Base-by-base conservation (phyloP, 805 yeast species). In the Myxozyma vanderwaltii region DNA sequence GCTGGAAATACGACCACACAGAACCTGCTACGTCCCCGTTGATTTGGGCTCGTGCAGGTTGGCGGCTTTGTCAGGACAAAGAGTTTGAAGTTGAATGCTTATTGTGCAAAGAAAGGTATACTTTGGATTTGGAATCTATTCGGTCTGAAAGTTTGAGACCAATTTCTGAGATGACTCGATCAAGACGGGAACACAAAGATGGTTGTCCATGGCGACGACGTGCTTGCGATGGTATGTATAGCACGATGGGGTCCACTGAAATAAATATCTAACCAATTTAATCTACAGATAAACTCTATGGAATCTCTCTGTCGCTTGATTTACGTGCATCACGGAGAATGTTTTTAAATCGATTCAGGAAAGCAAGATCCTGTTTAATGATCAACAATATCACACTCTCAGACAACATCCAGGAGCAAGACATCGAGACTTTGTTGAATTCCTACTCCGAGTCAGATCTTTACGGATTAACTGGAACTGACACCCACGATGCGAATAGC, bases 1-100 rank as follows among this genome's bases (percentile, higher is more conserved):
- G 10, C 21, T 58, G 62, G 62, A 21, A 19, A 13, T 54, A 52
- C 40, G 57, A 58, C 29, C 54, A 57, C 7, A 10, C 55, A 3
- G 55, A 51, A 19, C 39, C 50, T 23, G 38, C 59, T 2, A 44
- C 63, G 10, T 45, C 57, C 5, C 59, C 64, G 4, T 17, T 61
- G 29, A 10, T 50, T 7, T 54, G 64, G 60, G 63, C 66, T 2
- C 54, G 61, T 8, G 53, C 51, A 10, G 66, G 66, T 46, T 63
- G 66, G 66, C 23, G 24, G 4, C 47, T 58, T 31, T 31, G 17
- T 19, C 38, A 27, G 15, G 38, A 23, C 12, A 23, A 47, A 17
- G 31, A 17, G 7, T 39, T 17, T 21, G 19, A 38, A 7, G 52
- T 55, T n/a, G 13, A 31, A 15, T 59, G 63, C 53, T 15, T 17